Percentiles rank a stretch among this genome's conserved stretches.
These are phyloP conservation scores for Solanum pinnatisectum DNA, from an alignment of 257 asterid species.

Conservation along the genomic window DNA sequence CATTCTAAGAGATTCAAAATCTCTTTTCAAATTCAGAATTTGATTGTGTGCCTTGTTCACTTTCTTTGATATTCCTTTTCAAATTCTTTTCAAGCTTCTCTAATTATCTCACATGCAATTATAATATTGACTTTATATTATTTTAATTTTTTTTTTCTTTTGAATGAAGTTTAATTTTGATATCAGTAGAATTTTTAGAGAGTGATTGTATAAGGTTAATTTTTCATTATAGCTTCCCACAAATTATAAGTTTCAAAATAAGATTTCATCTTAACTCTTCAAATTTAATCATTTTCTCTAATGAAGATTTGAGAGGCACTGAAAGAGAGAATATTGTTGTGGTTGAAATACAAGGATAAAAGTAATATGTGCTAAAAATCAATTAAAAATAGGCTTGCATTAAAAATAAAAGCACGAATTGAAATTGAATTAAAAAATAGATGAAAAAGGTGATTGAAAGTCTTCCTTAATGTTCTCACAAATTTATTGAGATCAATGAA, in stretches of 20 bases:
- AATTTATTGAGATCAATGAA: background rate
- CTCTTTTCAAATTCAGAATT: background rate
- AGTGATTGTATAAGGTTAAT: background rate
- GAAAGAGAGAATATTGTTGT: background rate
- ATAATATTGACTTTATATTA: no score
- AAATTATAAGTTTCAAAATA: background rate
- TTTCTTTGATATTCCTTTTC: background rate
- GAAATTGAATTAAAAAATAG: no score
- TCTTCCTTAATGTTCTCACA: background rate
- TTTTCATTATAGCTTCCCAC: background rate
- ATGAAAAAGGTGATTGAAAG: background rate
- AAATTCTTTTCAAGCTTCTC: background rate
- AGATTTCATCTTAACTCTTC: background rate
- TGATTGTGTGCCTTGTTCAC: background rate
- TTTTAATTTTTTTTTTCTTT: no score
- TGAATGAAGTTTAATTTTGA: background rate
- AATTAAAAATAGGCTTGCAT: background rate
- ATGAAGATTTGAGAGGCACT: background rate
- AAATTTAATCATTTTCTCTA: background rate
- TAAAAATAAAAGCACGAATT: background rate
- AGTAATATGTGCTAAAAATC: background rate
- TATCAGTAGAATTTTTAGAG: background rate
- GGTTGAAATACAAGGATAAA: background rate
- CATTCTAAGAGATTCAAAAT: background rate
- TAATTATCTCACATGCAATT: background rate